phyloP scores from a whole-genome alignment of 106 monocot genomes.

The Dioscorea dumetorum region DNA sequence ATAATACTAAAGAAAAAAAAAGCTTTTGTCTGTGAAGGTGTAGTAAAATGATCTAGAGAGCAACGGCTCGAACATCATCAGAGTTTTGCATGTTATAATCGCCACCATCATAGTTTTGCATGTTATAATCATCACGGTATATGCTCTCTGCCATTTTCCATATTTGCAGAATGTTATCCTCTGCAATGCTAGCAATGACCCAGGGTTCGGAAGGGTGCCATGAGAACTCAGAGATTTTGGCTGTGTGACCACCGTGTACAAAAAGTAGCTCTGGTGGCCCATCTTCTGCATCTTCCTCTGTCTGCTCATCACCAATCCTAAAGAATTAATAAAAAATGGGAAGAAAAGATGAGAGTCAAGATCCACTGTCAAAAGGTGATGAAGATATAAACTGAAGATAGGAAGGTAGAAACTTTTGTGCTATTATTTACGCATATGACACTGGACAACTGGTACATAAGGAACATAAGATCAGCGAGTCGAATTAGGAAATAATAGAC shows the following conservation, averaged over 20 bases:
- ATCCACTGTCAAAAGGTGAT: no score
- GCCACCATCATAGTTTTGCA: conserved; percentile 13
- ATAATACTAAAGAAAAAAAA: no score
- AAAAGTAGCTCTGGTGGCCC: conserved; percentile 96
- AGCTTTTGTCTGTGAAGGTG: no score
- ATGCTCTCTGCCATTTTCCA: conserved; percentile 92
- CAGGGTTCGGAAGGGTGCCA: conserved; percentile 71
- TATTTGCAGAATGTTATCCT: conserved; percentile 87
- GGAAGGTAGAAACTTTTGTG: no score
- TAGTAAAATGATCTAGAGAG: no score
- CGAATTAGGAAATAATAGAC: no score
- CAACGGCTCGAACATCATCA: conserved; percentile 3
- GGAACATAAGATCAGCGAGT: no score
- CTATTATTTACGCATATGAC: no score
- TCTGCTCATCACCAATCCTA: conserved; percentile 91
- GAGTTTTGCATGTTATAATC: no score
- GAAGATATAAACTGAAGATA: no score
- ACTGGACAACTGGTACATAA: no score
- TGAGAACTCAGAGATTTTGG: conserved; percentile 85
- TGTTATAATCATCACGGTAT: conserved; percentile 44
- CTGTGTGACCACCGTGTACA: conserved; percentile 83
- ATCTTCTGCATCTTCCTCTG: conserved; percentile 80
- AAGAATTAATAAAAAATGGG: background rate
- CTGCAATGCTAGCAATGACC: conserved; percentile 87
- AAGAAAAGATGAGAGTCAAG: background rate